These are phyloP conservation scores for Fusarium sp. DNA, from an alignment of 2,329 filamentous ascomycete genomes.

Conservation along the genomic window DNA sequence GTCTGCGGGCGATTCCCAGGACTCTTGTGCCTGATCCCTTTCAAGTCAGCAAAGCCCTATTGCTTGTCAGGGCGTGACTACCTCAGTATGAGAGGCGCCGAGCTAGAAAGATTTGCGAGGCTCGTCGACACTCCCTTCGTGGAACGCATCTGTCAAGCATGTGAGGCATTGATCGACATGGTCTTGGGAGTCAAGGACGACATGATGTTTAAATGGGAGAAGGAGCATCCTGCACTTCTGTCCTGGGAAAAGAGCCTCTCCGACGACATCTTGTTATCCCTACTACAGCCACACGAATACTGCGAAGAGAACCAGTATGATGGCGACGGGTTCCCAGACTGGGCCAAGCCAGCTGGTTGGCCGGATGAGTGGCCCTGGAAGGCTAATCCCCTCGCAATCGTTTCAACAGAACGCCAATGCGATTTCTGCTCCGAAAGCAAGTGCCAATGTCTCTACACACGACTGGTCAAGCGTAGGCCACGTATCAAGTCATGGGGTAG, in stretches of 20 bases:
- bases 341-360: not conserved
- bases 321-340: not conserved
- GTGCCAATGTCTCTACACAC: not conserved
- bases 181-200: not conserved
- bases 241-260: not conserved
- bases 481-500: constrained; percentile 5
- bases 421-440: not conserved
- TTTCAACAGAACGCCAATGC: not conserved
- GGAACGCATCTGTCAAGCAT: not conserved
- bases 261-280: not conserved
- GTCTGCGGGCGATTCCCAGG: not conserved
- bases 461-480: not conserved
- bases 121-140: not conserved
- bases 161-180: not conserved
- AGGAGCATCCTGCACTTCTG: not conserved
- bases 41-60: not conserved
- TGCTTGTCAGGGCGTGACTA: not conserved
- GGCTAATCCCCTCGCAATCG: not conserved
- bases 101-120: not conserved
- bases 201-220: constrained; percentile 6
- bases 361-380: not conserved
- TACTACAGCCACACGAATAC: not conserved
- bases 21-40: not conserved
- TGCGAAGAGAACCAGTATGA: constrained; percentile 3
- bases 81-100: not conserved